A percentile compares a stretch with the other conserved stretches of the same genome.
phyloP scores from a whole-genome alignment of 2,329 filamentous ascomycete genomes.

The Ophiocordyceps camponoti-saundersi region DNA sequence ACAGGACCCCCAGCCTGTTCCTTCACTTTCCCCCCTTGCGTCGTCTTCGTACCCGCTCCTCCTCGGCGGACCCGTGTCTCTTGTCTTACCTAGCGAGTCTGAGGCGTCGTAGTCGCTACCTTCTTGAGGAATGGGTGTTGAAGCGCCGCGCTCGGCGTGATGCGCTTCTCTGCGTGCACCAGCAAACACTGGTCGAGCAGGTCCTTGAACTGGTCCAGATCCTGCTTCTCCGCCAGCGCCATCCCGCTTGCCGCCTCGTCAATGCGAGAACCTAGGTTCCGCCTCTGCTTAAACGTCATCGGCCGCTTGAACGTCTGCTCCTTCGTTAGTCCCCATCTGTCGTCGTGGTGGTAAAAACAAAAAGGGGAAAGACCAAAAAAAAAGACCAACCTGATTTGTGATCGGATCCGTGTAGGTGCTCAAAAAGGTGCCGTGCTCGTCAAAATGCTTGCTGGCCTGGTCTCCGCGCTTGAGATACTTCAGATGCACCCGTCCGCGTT shows the following conservation, averaged over 20 bases:
- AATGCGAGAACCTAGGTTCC: slow-evolving; percentile 69
- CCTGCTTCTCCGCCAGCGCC: slow-evolving; percentile 55
- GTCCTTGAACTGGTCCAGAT: slow-evolving; percentile 72
- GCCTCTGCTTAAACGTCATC: slow-evolving; percentile 55
- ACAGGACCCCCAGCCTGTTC: too few species aligned
- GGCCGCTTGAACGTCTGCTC: slow-evolving; percentile 33
- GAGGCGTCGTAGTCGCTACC: background rate
- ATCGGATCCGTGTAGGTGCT: slow-evolving; percentile 77
- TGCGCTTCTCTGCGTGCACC: slow-evolving; percentile 83
- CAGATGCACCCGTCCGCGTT: slow-evolving; percentile 76
- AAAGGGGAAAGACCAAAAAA: too few species aligned
- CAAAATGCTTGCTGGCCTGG: slow-evolving; percentile 63
- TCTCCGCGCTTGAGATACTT: slow-evolving; percentile 77
- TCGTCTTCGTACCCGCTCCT: too few species aligned
- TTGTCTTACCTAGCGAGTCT: background rate
- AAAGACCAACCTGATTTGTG: slow-evolving; percentile 41
- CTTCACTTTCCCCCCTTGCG: too few species aligned
- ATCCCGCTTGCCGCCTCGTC: slow-evolving; percentile 58
- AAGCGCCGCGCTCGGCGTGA: slow-evolving; percentile 72
- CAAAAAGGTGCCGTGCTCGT: slow-evolving; percentile 67
- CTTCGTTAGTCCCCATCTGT: background rate
- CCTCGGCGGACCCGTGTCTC: too few species aligned
- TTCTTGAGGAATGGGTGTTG: slow-evolving; percentile 71
- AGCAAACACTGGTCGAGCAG: slow-evolving; percentile 75
- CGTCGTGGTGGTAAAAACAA: too few species aligned